A percentile compares a stretch with the other conserved stretches of the same genome.
These are phyloP conservation scores for Pseudogymnoascus pannorum DNA, from an alignment of 2,329 filamentous ascomycete genomes.

Conservation along the genomic window DNA sequence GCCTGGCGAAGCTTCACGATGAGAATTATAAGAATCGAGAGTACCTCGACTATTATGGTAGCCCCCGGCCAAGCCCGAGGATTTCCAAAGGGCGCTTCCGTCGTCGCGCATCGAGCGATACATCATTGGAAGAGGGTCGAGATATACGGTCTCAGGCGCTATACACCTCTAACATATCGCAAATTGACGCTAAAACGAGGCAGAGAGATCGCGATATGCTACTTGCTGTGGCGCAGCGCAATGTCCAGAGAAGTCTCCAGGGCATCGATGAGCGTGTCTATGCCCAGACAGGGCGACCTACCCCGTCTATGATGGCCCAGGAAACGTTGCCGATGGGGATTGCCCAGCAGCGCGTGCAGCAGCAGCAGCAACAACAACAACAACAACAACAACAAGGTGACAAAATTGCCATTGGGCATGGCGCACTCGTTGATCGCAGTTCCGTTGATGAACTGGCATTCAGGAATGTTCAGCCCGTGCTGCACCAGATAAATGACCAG, in stretches of 20 bases:
- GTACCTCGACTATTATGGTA: conserved; percentile 69
- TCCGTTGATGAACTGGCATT: conserved; percentile 76
- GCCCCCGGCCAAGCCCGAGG: conserved; percentile 39
- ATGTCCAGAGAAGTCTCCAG: conserved; percentile 72
- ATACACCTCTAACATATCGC: conserved; percentile 59
- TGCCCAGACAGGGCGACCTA: conserved; percentile 65
- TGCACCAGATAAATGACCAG: conserved; percentile 77
- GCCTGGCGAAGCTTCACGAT: conserved; percentile 71
- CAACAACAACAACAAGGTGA: neutral
- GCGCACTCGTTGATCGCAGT: conserved; percentile 68
- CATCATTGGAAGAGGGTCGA: conserved; percentile 44
- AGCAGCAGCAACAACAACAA: conserved; percentile 36
- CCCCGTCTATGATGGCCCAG: conserved; percentile 59
- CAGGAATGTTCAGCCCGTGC: conserved; percentile 68
- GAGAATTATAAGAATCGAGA: conserved; percentile 56
- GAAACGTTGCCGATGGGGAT: conserved; percentile 60
- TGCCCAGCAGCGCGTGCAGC: conserved; percentile 48
- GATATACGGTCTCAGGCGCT: conserved; percentile 74
- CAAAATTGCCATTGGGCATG: conserved; percentile 66
- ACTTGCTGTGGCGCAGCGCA: conserved; percentile 72
- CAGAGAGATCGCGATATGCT: conserved; percentile 67
- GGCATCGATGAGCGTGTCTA: conserved; percentile 78
- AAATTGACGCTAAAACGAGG: conserved; percentile 67
- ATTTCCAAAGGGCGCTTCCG: conserved; percentile 45
- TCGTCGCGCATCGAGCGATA: conserved; percentile 61